Evolutionary conservation across 176 grass and related monocot genomes (phyloP), one percentile per base, ranked within the genome.

Genomic region (Phoenix dactylifera): DNA sequence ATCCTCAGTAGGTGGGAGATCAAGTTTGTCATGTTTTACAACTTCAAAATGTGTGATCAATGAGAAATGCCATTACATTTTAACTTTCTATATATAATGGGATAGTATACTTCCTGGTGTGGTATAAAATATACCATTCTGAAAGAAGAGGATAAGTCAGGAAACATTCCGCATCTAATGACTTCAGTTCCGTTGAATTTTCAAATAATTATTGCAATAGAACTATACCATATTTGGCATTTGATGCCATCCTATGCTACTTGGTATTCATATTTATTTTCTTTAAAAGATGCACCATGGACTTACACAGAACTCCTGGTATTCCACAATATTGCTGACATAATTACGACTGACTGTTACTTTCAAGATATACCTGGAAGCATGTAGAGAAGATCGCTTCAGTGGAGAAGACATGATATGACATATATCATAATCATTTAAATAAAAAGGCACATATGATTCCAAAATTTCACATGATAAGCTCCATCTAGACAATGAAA

Each of bases 271-370:
- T 12, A 44, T 14, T 12, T 44, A 30, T 39, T 44, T 12, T 44
- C 35, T 44, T 14, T 7, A 44, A 44, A 3, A 44, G 10, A 9
- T 44, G 35, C 17, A n/a, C 1, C 25, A 66, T 32, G 51, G 12
- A 77, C 75, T 88, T 88, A 97, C 83, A 79, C 84, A 97, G 55
- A 97, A 88, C 63, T 91, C 92, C 58, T 78, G 75, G 15, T 60
- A 69, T 58, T 91, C 87, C n/a, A 79, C 74, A 65, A 97, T 87
- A 70, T 80, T 91, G 69, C 80, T 80, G 25, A 85, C 81, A 76
- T 91, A 97, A 49, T 87, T 82, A 69, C 92, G 85, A 50, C 87
- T 83, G 65, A 97, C 77, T 16, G 92, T 91, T 26, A 96, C 87
- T 64, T 89, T 90, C 66, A 96, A 63, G 22, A 88, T 80, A 59